Base-by-base conservation (phyloP, 306 rosid genomes). In the Cucurbita ficifolia region DNA sequence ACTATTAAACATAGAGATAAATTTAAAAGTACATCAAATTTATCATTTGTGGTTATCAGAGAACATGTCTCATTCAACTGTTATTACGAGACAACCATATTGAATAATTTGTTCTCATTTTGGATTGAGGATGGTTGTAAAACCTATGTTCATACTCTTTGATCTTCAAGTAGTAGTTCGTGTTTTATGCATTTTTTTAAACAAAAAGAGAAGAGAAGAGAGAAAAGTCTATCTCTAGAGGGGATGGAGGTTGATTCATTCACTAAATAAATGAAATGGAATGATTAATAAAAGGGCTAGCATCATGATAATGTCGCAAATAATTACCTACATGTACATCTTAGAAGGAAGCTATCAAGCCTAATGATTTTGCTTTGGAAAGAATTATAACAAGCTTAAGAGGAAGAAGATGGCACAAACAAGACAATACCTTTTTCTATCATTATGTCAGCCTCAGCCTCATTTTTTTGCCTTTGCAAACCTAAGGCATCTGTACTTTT, bases 401-500 rank as follows among this genome's bases (percentile, higher is more conserved):
- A n/a, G 51, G 53, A 63, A 63, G 48, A 59, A 50, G 13, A 48
- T 59, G 49, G 22, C 62, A 75, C 24, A 58, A 21, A 9, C 13
- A 22, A n/a, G 24, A 45, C n/a, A 12, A 16, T 43, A 43, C 40
- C 1, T 4, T 8, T 42, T 40, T 49, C 4, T 38, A 45, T 45
- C 54, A 21, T 22, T 56, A 62, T 59, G 48, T 75, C 69, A 43
- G 81, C 75, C 64, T 75, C 69, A 43, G 81, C 75, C 64, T 90
- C 95, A 90, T 78, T 90, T 94, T 80, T 90, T 94, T 18, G 98
- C 98, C 91, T 90, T 94, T 72, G 90, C 72, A 78, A 94, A 94
- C 89, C 99, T 86, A 48, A 94, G 92, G 76, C 98, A 94, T 50
- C 98, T 82, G 80, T 94, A 94, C 73, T 94, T 94, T 80, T 94